Percentiles rank a stretch among this genome's conserved stretches.
phyloP scores from a whole-genome alignment of 78 protist genomes.

The Cyanophora paradoxa region DNA sequence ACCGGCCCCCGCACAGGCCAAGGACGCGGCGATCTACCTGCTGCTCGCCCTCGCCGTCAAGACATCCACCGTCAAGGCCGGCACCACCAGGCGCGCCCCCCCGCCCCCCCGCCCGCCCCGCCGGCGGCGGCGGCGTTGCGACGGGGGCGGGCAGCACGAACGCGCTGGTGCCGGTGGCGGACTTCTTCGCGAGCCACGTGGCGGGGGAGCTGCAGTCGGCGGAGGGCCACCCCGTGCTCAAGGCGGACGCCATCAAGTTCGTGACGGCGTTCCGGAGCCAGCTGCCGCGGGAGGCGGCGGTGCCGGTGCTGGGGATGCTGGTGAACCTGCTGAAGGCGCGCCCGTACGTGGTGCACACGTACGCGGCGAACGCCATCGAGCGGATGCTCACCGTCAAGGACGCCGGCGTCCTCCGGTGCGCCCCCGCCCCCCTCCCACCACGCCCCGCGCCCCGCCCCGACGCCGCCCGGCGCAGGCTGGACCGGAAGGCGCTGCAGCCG shows the following conservation, averaged over 20 bases:
- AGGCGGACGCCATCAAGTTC: slow-evolving; percentile 82
- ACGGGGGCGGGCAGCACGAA: slow-evolving; percentile 19
- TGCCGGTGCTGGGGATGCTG: slow-evolving; percentile 13
- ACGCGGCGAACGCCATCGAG: slow-evolving; percentile 75
- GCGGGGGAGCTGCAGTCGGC: slow-evolving; percentile 11
- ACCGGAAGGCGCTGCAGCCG: slow-evolving; percentile 9
- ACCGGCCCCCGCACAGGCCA: too few species aligned
- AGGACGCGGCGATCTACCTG: slow-evolving; percentile 81
- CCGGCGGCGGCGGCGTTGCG: neutral
- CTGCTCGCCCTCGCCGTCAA: slow-evolving; percentile 76
- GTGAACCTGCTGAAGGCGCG: slow-evolving; percentile 22
- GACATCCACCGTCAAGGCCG: neutral
- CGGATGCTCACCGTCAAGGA: slow-evolving; percentile 55
- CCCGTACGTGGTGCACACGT: slow-evolving; percentile 67
- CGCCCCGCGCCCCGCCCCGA: neutral
- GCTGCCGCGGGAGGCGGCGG: slow-evolving; percentile 10
- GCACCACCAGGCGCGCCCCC: slow-evolving; percentile 41
- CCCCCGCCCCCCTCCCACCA: too few species aligned
- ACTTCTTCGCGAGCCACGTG: slow-evolving; percentile 51
- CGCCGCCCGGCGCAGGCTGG: neutral
- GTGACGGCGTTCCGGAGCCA: slow-evolving; percentile 67
- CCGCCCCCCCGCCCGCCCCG: too few species aligned
- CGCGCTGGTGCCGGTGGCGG: slow-evolving; percentile 24
- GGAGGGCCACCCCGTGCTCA: slow-evolving; percentile 34
- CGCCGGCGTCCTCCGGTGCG: neutral